These are phyloP conservation scores for Heterobasidion occidentale DNA, from an alignment of 1,284 basidiomycete genomes.

Conservation along the genomic window DNA sequence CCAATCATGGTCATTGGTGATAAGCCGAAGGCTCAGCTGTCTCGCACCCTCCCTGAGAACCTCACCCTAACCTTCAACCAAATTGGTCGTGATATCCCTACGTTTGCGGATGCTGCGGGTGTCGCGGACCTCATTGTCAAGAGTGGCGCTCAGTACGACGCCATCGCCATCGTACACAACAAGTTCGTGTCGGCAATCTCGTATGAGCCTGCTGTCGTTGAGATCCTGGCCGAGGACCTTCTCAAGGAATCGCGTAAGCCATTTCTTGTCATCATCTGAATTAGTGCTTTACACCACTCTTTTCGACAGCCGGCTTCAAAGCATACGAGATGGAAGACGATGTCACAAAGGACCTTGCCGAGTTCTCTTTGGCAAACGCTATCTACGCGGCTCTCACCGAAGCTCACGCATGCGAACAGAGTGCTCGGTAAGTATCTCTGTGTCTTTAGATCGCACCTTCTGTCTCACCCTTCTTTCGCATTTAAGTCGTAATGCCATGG, in stretches of 20 bases:
- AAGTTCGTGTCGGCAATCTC: constrained; percentile 91
- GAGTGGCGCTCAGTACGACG: constrained; percentile 84
- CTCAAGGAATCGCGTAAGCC: constrained; percentile 72
- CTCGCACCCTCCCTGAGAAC: constrained; percentile 60
- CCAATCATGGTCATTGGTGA: constrained; percentile 89
- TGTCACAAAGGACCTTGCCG: constrained; percentile 87
- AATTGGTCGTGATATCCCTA: constrained; percentile 95
- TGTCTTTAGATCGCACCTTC: constrained; percentile 1
- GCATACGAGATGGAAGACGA: constrained; percentile 97
- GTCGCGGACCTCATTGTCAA: constrained; percentile 93
- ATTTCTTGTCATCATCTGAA: neutral
- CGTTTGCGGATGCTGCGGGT: constrained; percentile 91
- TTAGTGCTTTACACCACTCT: neutral
- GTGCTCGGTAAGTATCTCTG: constrained; percentile 57
- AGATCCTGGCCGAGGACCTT: constrained; percentile 76
- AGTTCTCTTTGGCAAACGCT: constrained; percentile 96
- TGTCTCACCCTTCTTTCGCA: constrained; percentile 11
- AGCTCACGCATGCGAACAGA: constrained; percentile 93
- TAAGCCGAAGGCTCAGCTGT: constrained; percentile 94
- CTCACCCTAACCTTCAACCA: constrained; percentile 91
- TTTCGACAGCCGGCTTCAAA: constrained; percentile 69
- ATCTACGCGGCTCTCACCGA: constrained; percentile 94
- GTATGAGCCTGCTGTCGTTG: constrained; percentile 76
- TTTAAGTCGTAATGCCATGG: constrained; percentile 92
- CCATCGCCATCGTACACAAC: constrained; percentile 90